Evolutionary conservation across 23 red algal genomes (phyloP).

Genomic region (Gracilariopsis chorda): DNA sequence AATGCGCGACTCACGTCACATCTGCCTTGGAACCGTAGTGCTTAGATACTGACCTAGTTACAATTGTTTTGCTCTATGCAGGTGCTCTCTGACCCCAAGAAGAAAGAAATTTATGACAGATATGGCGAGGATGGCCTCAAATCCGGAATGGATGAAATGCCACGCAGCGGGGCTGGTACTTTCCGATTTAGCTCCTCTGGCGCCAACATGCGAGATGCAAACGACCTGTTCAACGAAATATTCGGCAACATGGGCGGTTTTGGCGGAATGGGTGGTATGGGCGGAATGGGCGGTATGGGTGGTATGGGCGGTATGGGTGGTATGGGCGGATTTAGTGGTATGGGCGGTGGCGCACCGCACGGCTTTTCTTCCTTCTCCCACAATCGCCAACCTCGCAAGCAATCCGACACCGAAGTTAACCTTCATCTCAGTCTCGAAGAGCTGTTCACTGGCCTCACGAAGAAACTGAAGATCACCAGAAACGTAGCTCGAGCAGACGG

Average conservation of each 20-base stretch:
- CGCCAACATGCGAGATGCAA: slow-evolving; percentile 39
- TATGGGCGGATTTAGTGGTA: slow-evolving; percentile 13
- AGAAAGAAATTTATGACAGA: slow-evolving; percentile 95
- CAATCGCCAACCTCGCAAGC: slow-evolving; percentile 28
- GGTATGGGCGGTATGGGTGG: slow-evolving; percentile 62
- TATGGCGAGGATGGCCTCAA: slow-evolving; percentile 97
- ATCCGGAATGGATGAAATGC: slow-evolving; percentile 74
- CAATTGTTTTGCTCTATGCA: neutral
- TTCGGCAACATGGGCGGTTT: slow-evolving; percentile 68
- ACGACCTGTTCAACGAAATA: slow-evolving; percentile 90
- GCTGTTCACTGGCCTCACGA: slow-evolving; percentile 79
- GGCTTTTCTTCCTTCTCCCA: slow-evolving; percentile 8
- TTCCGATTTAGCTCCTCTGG: slow-evolving; percentile 24
- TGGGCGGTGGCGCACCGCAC: neutral
- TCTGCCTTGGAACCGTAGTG: too few species aligned
- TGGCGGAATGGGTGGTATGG: slow-evolving; percentile 65
- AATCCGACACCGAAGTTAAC: slow-evolving; percentile 81
- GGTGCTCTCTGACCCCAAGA: slow-evolving; percentile 92
- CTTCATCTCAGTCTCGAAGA: slow-evolving; percentile 86
- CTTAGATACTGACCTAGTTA: too few species aligned
- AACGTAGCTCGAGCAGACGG: slow-evolving; percentile 60
- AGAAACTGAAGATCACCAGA: slow-evolving; percentile 87
- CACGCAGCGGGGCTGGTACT: slow-evolving; percentile 2
- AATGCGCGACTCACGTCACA: too few species aligned
- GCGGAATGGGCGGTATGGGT: slow-evolving; percentile 68